Conservation (phyloP, 2,329 filamentous ascomycete genomes). For the Claviceps paspali region DNA sequence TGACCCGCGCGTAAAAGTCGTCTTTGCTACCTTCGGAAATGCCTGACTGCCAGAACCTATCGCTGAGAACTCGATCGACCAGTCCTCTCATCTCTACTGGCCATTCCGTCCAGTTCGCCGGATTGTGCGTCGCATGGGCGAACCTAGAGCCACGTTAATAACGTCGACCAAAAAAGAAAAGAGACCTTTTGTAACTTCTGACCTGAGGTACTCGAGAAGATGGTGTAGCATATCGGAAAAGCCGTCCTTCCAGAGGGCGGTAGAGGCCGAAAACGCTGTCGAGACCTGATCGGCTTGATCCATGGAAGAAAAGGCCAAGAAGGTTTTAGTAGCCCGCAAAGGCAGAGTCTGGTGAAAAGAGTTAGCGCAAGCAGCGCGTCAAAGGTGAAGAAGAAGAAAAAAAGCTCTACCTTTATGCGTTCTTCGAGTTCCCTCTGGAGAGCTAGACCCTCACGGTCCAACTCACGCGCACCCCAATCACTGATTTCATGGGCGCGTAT, state of each 20-base stretch:
- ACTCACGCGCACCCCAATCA: slow-evolving; percentile 66
- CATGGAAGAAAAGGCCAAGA: slow-evolving; percentile 83
- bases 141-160: slow-evolving; percentile 34
- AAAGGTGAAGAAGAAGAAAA: too few relatives aligned
- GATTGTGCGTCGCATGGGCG: slow-evolving; percentile 83
- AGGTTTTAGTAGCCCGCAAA: slow-evolving; percentile 74
- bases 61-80: slow-evolving; percentile 71
- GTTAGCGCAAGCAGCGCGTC: slow-evolving; percentile 7
- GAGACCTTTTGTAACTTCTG: slow-evolving; percentile 6
- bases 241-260: slow-evolving; percentile 68
- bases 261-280: slow-evolving; percentile 58
- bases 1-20: slow-evolving; percentile 86
- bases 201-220: slow-evolving; percentile 69
- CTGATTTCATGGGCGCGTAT: slow-evolving; percentile 58
- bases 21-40: slow-evolving; percentile 93
- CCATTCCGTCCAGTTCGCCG: slow-evolving; percentile 65
- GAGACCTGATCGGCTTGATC: slow-evolving; percentile 70
- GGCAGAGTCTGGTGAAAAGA: slow-evolving; percentile 44
- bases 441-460: slow-evolving; percentile 65
- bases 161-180: neutral
- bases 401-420: slow-evolving; percentile 44
- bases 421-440: slow-evolving; percentile 68
- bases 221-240: slow-evolving; percentile 75
- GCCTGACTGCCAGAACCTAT: slow-evolving; percentile 95
- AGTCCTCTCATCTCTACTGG: slow-evolving; percentile 61